Conservation (phyloP, 2,329 filamentous ascomycete species). For the Monilinia laxa region DNA sequence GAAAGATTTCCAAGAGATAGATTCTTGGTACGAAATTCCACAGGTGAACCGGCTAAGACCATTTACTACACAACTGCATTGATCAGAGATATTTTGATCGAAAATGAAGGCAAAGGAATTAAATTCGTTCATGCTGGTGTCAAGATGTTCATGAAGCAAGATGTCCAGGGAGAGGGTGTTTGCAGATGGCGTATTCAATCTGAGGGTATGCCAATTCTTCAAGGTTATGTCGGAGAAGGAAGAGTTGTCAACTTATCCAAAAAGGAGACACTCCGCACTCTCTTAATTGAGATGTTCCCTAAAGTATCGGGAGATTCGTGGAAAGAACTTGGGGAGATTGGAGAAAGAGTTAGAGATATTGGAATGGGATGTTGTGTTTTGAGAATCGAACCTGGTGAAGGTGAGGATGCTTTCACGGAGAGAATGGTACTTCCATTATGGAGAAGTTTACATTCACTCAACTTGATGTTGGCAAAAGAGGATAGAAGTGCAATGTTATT, state of each 20-base stretch:
- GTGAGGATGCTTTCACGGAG: constrained; percentile 64
- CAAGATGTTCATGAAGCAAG: constrained; percentile 99
- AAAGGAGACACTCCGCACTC: constrained; percentile 74
- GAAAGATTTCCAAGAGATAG: constrained; percentile 82
- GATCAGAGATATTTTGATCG: constrained; percentile 77
- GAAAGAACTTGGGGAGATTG: constrained; percentile 81
- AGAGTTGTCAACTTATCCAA: constrained; percentile 73
- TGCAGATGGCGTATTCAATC: constrained; percentile 95
- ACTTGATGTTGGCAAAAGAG: constrained; percentile 98
- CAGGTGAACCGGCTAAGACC: constrained; percentile 84
- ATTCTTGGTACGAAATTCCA: constrained; percentile 93
- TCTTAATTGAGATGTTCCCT: constrained; percentile 96
- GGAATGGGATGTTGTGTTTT: constrained; percentile 91
- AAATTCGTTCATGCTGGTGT: constrained; percentile 97
- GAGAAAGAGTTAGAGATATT: constrained; percentile 74
- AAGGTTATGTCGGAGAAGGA: constrained; percentile 81
- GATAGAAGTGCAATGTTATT: constrained; percentile 90
- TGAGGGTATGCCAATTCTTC: constrained; percentile 86
- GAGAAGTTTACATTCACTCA: constrained; percentile 88
- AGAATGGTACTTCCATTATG: constrained; percentile 87
- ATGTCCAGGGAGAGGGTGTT: constrained; percentile 80
- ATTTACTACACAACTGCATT: constrained; percentile 94
- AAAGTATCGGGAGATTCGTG: constrained; percentile 75
- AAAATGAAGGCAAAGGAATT: constrained; percentile 87
- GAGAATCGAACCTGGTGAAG: constrained; percentile 72